These are phyloP conservation scores for Phialophora expanda DNA, from an alignment of 2,329 filamentous ascomycete genomes.

Conservation along the genomic window DNA sequence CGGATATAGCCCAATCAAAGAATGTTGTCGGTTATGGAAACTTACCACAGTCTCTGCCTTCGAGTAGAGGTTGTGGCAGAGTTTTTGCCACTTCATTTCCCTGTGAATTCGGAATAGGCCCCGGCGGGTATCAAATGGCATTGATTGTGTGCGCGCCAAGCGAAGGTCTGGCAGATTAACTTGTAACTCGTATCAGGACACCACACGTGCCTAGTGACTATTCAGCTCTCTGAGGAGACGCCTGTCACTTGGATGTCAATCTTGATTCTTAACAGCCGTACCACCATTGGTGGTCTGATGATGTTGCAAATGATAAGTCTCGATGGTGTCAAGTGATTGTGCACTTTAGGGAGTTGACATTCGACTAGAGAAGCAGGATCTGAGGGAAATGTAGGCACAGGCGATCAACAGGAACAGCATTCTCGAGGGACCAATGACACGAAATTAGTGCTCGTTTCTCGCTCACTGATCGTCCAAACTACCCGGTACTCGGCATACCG, in stretches of 20 bases:
- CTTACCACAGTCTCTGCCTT: background rate
- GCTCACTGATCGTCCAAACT: background rate
- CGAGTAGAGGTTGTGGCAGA: background rate
- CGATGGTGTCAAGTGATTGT: too few relatives aligned
- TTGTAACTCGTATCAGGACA: background rate
- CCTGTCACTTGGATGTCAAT: background rate
- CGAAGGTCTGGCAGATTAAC: background rate
- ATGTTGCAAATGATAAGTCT: background rate
- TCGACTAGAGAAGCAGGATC: background rate
- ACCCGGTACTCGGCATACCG: background rate
- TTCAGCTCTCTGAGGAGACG: background rate
- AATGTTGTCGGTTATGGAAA: background rate
- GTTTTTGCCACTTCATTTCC: background rate
- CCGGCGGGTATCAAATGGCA: background rate
- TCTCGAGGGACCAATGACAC: background rate
- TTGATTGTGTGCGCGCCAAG: background rate
- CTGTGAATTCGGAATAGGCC: background rate
- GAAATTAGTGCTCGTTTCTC: background rate
- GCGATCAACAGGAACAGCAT: background rate
- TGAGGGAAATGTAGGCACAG: background rate
- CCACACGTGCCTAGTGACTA: background rate
- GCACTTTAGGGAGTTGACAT: background rate
- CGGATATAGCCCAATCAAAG: slow-evolving; percentile 1
- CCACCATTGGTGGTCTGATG: background rate
- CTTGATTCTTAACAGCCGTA: background rate